Conservation (phyloP, 108 stramenopile genomes). For the Heterococcus sp. region DNA sequence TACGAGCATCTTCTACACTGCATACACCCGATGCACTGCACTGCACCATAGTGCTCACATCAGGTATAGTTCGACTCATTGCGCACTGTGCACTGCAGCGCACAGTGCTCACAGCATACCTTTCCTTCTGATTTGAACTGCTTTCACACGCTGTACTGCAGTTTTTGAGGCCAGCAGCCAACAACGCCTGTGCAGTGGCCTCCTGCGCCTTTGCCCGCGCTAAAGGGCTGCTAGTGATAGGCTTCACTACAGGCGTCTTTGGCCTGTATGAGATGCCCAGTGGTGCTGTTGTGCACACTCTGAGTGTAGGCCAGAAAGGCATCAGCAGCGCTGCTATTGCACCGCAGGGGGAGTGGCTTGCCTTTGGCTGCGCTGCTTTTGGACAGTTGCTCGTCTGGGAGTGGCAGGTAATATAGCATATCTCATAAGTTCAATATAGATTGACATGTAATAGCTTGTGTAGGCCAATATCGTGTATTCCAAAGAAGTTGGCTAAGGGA, state of each 20-base stretch:
- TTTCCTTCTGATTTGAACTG: too few relatives aligned
- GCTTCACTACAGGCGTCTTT: constrained; percentile 72
- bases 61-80: too few relatives aligned
- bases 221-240: constrained; percentile 31
- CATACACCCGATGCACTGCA: too few relatives aligned
- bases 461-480: too few relatives aligned
- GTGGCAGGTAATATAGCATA: not conserved
- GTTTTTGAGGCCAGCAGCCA: not conserved
- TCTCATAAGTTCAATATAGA: too few relatives aligned
- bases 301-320: constrained; percentile 56
- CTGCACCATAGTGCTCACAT: too few relatives aligned
- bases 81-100: too few relatives aligned
- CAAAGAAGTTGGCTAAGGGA: too few relatives aligned
- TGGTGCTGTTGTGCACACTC: constrained; percentile 67
- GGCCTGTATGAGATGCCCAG: constrained; percentile 91
- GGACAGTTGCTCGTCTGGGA: constrained; percentile 74
- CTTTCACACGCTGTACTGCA: too few relatives aligned
- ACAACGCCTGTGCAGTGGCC: not conserved
- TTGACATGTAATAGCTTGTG: too few relatives aligned
- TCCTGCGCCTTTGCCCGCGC: not conserved
- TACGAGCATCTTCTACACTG: too few relatives aligned
- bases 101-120: too few relatives aligned
- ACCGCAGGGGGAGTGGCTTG: constrained; percentile 89
- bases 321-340: constrained; percentile 69
- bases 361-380: constrained; percentile 80